Base-by-base conservation (phyloP, 495 filamentous ascomycete species). In the Daldinia grandis region DNA sequence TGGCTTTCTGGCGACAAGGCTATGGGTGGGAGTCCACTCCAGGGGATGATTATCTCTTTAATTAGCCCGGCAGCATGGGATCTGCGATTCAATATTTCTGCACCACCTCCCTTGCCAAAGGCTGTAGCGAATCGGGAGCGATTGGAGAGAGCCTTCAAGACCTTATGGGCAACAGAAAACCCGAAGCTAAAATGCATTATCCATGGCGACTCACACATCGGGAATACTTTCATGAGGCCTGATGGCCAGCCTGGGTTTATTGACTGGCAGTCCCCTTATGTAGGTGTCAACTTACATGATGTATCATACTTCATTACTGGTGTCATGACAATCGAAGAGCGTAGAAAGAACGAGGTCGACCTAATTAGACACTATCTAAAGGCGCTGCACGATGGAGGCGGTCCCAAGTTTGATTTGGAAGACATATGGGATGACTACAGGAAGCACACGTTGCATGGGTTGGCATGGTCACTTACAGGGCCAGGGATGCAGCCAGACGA, bases 351-450 rank as follows among this genome's bases (percentile, higher is more conserved):
- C 19, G 62, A 66, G 4, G 24, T 21, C 17, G 62, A 58, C 24
- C 7, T 66, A 1, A n/a, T 66, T 14, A 38, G 42, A 6, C 42
- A 66, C 15, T 66, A 66, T 24, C 42, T 66, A 0, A 40, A 51
- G 35, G 54, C 40, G 8, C 44, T 66, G 30, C 28, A 40, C 15
- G 54, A 50, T 14, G 21, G 25, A 0, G 62, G 62, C 5, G 62
- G 62, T 6, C 62, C 62, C 1, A 58, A 51, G 42, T 58, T 66
- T 5, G 62, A 66, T 21, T 19, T 50, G 7, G 62, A 66, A 14
- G 62, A 66, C 6, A 38, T 66, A 35, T 66, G 62, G 62, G 53
- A 66, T 58, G 62, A 66, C 28, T 66, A 66, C 28, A 28, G 62
- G n/a, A 66, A 66, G 31, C 62, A 66, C 17, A 14, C 42, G 8